Percentiles rank a stretch among this genome's conserved stretches.
These are phyloP conservation scores for Eimeria brunetti DNA, from an alignment of 169 alveolate genomes.

Conservation along the genomic window DNA sequence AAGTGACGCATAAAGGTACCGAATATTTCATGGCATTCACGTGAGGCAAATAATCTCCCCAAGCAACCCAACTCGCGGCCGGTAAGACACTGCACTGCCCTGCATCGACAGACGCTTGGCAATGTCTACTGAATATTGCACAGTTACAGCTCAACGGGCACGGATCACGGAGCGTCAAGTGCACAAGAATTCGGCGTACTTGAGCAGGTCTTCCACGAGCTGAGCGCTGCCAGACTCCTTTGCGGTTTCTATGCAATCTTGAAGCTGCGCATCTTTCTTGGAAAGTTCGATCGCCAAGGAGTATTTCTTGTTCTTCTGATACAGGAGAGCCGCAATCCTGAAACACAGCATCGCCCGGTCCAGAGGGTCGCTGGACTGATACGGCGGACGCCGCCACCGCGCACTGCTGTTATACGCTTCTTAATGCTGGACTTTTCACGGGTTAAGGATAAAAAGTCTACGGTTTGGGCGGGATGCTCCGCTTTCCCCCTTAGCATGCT, in stretches of 20 bases:
- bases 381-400: not conserved
- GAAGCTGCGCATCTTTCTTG: conserved; percentile 83
- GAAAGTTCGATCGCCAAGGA: conserved; percentile 85
- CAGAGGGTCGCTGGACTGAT: not conserved
- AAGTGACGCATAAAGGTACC: not conserved
- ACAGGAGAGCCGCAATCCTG: conserved; percentile 77
- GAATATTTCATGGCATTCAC: not conserved
- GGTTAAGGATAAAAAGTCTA: not conserved
- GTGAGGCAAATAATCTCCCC: not conserved
- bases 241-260: conserved; percentile 86
- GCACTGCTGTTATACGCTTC: not conserved
- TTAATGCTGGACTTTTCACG: not conserved
- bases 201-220: conserved; percentile 79
- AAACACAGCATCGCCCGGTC: not conserved
- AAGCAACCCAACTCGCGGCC: not conserved
- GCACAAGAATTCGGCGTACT: conserved; percentile 14
- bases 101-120: not conserved
- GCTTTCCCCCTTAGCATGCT: not conserved
- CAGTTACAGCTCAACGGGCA: not conserved
- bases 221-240: conserved; percentile 85
- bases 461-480: not conserved
- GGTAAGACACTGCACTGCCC: not conserved
- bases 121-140: not conserved
- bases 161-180: not conserved
- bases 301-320: conserved; percentile 85